Evolutionary conservation across 352 stramenopile species (phyloP), one percentile per base, ranked within the genome.

Genomic region (Pythium periplocum): DNA sequence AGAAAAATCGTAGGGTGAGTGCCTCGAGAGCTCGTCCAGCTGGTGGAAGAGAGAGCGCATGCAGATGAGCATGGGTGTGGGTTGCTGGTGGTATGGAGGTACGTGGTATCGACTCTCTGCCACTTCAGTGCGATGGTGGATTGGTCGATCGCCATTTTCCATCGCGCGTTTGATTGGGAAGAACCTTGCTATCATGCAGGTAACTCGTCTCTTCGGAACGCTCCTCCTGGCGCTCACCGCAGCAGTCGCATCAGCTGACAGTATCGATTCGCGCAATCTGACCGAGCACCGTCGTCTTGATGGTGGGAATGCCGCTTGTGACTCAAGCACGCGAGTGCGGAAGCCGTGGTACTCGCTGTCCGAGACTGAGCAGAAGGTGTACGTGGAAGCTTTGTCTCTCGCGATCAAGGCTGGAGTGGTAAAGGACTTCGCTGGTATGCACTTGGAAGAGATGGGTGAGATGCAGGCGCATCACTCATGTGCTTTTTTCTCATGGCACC

Each of bases 401-500:
- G 78, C 73, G 2, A 45, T 85, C 36, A 55, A 74, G 12, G 59
- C 68, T 43, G 78, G 78, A 34, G 66, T 64, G 12, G 57, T 83
- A 26, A 70, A 70, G 26, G 60, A 72, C n/a, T 79, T 88, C 51
- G 61, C 78, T 0, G 66, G 61, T 12, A 73, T 88, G 47, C 62
- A 76, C 12, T 52, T 69, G 37, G 78, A 86, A 45, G 59, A 73
- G 32, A 45, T 82, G 39, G 54, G 71, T 46, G 55, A 77, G 45
- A 72, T 69, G 1, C 75, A 88, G 56, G 78, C 62, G 11, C 56
- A 80, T 37, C 71, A 71, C 57, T 82, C 75, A 42, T 86, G 72
- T 53, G 76, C 53, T 9, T 86, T 86, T 61, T 76, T 83, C 45
- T 70, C 57, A 40, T 91, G 78, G 81, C 76, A 89, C 63, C 74